phyloP scores from a whole-genome alignment of 208 protist species.

The Histomonas meleagridis region DNA sequence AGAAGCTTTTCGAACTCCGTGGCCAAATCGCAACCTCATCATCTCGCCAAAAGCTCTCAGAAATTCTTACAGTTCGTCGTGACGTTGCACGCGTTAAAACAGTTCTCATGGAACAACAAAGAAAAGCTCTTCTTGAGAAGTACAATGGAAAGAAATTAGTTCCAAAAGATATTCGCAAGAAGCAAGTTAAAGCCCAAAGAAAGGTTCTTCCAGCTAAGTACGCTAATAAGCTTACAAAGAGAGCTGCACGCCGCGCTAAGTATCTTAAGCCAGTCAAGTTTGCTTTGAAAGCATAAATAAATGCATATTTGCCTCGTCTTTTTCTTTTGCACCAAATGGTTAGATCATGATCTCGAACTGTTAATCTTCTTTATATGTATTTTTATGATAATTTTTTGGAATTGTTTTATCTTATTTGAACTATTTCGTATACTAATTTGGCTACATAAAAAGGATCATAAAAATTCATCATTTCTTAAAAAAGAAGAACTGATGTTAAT shows the following conservation, averaged over 20 bases:
- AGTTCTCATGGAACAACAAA: background rate
- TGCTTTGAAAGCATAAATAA: slow-evolving; percentile 17
- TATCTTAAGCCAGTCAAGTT: background rate
- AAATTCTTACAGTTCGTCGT: background rate
- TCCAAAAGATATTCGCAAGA: background rate
- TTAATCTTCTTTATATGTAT: no score
- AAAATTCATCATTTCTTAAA: no score
- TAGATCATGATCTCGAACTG: no score
- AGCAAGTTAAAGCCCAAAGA: background rate
- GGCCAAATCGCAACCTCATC: background rate
- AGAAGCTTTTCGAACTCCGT: slow-evolving; percentile 19
- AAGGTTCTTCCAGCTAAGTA: background rate
- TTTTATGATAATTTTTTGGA: no score
- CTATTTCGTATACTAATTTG: no score
- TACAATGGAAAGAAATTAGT: background rate
- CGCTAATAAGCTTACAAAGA: background rate
- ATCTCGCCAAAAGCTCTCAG: background rate
- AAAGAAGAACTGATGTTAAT: no score
- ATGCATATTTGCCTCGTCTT: no score
- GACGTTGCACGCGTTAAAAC: slow-evolving; percentile 9
- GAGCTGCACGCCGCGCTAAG: background rate
- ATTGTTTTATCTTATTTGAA: no score
- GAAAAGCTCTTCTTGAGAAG: background rate
- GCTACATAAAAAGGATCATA: no score
- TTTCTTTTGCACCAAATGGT: no score